These are phyloP conservation scores for Leptodontidium sp. DNA, from an alignment of 2,329 filamentous ascomycete species.

Conservation along the genomic window DNA sequence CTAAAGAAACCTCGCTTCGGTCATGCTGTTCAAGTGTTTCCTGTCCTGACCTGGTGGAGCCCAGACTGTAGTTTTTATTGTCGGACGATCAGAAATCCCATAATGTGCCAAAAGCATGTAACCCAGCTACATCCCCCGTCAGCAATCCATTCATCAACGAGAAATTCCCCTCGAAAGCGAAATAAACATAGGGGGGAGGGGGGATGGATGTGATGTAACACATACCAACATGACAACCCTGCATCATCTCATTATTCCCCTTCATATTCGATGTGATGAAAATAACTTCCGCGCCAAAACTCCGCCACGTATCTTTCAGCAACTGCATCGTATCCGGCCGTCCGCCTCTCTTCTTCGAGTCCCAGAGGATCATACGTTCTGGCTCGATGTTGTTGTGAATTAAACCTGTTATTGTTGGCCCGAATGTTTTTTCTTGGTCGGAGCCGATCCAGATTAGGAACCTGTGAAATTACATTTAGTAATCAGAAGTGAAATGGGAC, in stretches of 20 bases:
- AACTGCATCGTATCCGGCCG: constrained; percentile 50
- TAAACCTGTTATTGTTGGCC: constrained; percentile 50
- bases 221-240: constrained; percentile 51
- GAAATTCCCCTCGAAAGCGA: background rate
- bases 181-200: background rate
- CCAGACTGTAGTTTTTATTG: background rate
- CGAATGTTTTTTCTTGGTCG: constrained; percentile 53
- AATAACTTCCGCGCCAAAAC: constrained; percentile 53
- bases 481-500: too few relatives aligned
- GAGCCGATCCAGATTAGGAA: constrained; percentile 55
- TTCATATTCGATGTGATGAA: constrained; percentile 54
- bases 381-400: constrained; percentile 52
- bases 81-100: constrained; percentile 49
- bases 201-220: constrained; percentile 1
- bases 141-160: background rate
- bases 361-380: constrained; percentile 54
- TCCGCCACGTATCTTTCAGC: constrained; percentile 51
- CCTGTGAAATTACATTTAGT: constrained; percentile 36
- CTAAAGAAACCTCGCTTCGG: too few relatives aligned
- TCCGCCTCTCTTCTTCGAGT: constrained; percentile 52
- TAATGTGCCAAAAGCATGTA: constrained; percentile 51
- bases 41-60: too few relatives aligned
- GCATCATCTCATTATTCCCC: constrained; percentile 55
- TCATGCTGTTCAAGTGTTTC: too few relatives aligned
- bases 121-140: constrained; percentile 43